These are phyloP conservation scores for Yarrowia deformans DNA, from an alignment of 805 yeast genomes.

Conservation along the genomic window DNA sequence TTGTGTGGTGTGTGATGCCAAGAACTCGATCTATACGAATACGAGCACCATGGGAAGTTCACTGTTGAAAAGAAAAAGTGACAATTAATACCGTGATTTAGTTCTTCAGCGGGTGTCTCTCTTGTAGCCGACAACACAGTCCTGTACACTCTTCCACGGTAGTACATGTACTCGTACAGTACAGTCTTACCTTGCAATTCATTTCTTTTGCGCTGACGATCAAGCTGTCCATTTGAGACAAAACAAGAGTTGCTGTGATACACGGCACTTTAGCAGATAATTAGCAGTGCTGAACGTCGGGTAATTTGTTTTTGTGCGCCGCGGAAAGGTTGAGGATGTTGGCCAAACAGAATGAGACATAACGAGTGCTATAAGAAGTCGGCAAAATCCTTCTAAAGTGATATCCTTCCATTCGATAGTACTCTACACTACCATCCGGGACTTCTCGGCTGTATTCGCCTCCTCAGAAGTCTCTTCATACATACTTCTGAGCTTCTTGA, in stretches of 20 bases:
- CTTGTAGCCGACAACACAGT: background rate
- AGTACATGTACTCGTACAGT: background rate
- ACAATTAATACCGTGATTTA: too few relatives aligned
- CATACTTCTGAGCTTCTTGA: conserved; percentile 26
- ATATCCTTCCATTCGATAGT: too few relatives aligned
- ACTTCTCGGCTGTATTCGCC: conserved; percentile 5
- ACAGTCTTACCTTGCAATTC: background rate
- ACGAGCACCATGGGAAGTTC: background rate
- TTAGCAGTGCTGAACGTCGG: background rate
- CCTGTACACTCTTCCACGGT: background rate
- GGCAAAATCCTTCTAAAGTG: too few relatives aligned
- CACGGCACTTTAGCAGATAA: background rate
- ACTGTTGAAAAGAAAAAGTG: too few relatives aligned
- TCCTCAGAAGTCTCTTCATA: background rate
- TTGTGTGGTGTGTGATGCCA: background rate
- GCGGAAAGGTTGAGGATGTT: background rate
- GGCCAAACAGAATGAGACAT: background rate
- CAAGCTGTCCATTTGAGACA: background rate
- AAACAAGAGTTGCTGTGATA: background rate
- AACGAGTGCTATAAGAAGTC: too few relatives aligned
- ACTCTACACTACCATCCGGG: background rate
- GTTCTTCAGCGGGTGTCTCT: too few relatives aligned
- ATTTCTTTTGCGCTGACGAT: background rate
- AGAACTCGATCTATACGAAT: background rate
- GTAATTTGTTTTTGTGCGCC: background rate